Evolutionary conservation across 371 early-diverging fungal genomes (phyloP), one percentile per base, ranked within the genome.

Genomic region (Smittium culicis): DNA sequence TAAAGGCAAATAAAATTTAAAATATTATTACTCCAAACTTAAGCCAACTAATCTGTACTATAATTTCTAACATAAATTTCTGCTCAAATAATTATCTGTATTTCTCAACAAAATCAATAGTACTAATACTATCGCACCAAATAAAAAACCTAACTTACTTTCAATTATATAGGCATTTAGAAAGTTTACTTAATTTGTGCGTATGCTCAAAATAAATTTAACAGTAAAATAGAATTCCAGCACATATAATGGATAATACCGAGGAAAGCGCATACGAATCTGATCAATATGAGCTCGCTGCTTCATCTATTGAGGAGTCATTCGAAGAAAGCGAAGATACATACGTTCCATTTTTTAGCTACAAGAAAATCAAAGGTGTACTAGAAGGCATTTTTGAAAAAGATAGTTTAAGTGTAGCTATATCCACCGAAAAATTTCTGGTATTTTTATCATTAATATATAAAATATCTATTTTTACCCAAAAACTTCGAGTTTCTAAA

Each of bases 321-420:
- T 77, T 74, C 3, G 83, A 82, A 34, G 81, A 80, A 28, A 78
- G 81, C n/a, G 84, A 85, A 30, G 80, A 83, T 20, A 83, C 85
- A 33, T 90, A 89, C 62, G 94, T 94, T 69, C 95, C 95, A 1
- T 87, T 87, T 68, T 80, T 95, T 56, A 87, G 91, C 65, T 95
- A 94, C 74, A 84, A 89, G 66, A 83, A 93, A 61, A 82, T 94
- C 35, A 86, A 85, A 24, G 85, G 86, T 1, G 84, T 85, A 27
- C 77, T 90, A 14, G 66, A 69, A 1, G 33, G 66, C 25, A 71
- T 90, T 54, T 78, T 95, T n/a, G 84, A 86, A 68, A 88, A 86
- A 73, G 96, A 96, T 72, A 84, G 89, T 25, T 91, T 92, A 11
- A 86, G 88, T 59, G 78, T 86, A 8, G 79, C 93, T 61, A 77